Evolutionary conservation across 345 rosid genomes (phyloP).

Genomic region (Citrus hindsii): DNA sequence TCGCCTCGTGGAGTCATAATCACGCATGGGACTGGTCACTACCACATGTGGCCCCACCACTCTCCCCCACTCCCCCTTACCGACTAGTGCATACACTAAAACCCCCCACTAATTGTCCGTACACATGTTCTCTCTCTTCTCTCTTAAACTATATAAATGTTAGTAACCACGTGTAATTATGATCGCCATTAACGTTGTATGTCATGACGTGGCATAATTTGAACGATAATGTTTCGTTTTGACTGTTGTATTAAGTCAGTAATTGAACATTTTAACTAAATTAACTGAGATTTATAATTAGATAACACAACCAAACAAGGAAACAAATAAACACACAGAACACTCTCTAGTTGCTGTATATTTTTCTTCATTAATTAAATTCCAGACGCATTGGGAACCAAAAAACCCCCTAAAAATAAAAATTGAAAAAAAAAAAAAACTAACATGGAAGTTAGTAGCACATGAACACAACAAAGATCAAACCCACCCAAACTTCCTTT

Average conservation of each 20-base stretch:
- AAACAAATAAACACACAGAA: background rate
- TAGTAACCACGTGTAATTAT: constrained; percentile 12
- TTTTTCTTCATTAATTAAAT: constrained; percentile 19
- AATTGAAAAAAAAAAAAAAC: background rate
- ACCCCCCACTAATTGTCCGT: constrained; percentile 15
- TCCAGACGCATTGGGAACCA: constrained; percentile 16
- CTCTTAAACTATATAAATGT: background rate
- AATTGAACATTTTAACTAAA: background rate
- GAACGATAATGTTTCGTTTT: background rate
- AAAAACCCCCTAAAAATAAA: background rate
- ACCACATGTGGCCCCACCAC: constrained; percentile 28
- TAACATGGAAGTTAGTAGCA: constrained; percentile 19
- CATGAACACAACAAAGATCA: constrained; percentile 23
- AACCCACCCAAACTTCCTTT: constrained; percentile 16
- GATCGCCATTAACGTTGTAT: background rate
- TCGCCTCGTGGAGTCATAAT: constrained; percentile 45
- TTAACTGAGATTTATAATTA: background rate
- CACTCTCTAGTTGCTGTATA: constrained; percentile 2
- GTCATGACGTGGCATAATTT: background rate
- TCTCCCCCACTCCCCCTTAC: constrained; percentile 8
- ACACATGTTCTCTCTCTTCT: constrained; percentile 5
- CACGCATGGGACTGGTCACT: constrained; percentile 44
- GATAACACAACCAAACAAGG: background rate
- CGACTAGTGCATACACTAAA: constrained; percentile 4
- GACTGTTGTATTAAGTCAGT: background rate